These are phyloP conservation scores for Entoloma clypeatum DNA, from an alignment of 1,284 basidiomycete genomes.

Conservation along the genomic window DNA sequence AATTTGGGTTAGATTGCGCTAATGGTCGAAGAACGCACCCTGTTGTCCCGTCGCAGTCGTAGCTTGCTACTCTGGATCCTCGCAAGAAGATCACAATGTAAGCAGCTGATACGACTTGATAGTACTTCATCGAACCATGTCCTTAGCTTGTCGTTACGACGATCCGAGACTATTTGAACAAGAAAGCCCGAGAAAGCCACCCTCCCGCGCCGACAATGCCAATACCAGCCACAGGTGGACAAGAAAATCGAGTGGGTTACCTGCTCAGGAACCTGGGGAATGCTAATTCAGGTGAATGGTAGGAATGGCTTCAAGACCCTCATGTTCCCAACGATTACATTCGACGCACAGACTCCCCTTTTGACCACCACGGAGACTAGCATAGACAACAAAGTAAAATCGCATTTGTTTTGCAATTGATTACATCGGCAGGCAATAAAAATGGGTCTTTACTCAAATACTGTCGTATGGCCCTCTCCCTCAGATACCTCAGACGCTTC, in stretches of 20 bases:
- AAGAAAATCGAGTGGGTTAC: constrained; percentile 24
- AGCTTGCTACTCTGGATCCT: constrained; percentile 78
- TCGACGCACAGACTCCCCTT: constrained; percentile 27
- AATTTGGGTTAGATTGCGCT: constrained; percentile 9
- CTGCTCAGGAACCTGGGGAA: not conserved
- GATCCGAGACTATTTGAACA: constrained; percentile 66
- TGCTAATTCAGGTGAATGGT: constrained; percentile 12
- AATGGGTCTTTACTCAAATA: too few species aligned
- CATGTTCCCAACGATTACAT: constrained; percentile 23
- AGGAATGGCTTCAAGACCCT: constrained; percentile 35
- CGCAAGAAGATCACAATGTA: constrained; percentile 74
- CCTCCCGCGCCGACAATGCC: constrained; percentile 29
- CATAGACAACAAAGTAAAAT: not conserved
- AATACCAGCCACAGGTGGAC: constrained; percentile 23
- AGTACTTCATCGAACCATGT: not conserved
- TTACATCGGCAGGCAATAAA: too few species aligned
- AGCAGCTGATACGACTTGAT: too few species aligned
- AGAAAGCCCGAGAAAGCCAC: constrained; percentile 42
- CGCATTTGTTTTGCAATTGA: constrained; percentile 1
- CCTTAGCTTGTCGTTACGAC: constrained; percentile 59
- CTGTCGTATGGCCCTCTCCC: too few species aligned
- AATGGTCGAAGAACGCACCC: constrained; percentile 58
- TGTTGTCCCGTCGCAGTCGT: constrained; percentile 78
- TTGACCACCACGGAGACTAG: constrained; percentile 23
- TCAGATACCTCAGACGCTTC: constrained; percentile 9